Evolutionary conservation across 2,329 filamentous ascomycete genomes (phyloP).

Genomic region (Fusarium robinianum): DNA sequence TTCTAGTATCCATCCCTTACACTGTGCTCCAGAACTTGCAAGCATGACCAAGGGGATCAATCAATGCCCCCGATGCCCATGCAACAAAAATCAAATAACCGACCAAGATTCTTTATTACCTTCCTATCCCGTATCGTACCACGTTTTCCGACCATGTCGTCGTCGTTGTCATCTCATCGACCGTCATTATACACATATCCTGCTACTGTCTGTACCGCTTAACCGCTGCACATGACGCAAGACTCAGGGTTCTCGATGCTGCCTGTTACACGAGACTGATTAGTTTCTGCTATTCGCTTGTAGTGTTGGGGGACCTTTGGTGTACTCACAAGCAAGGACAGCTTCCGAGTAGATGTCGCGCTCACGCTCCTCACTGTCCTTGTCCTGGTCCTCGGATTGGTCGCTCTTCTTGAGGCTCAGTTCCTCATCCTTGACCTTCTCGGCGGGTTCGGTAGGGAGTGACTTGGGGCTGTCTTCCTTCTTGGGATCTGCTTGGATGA

Average conservation of each 20-base stretch:
- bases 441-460: constrained; percentile 71
- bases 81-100: constrained; percentile 21
- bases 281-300: constrained; percentile 34
- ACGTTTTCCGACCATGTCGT: constrained; percentile 32
- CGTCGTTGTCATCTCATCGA: constrained; percentile 40
- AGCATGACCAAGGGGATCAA: constrained; percentile 18
- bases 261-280: constrained; percentile 53
- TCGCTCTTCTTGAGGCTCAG: constrained; percentile 55
- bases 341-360: constrained; percentile 95
- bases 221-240: constrained; percentile 98
- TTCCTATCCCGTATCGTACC: constrained; percentile 27
- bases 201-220: constrained; percentile 36
- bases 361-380: constrained; percentile 75
- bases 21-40: constrained; percentile 30
- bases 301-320: neutral
- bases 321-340: constrained; percentile 80
- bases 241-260: constrained; percentile 97
- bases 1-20: constrained; percentile 22
- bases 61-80: constrained; percentile 22
- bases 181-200: constrained; percentile 37
- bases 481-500: constrained; percentile 76
- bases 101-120: constrained; percentile 34
- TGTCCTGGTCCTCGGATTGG: constrained; percentile 75
- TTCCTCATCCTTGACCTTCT: constrained; percentile 67
- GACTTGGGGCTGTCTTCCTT: constrained; percentile 82